Evolutionary conservation across 1,139 yeast species (phyloP), one percentile per base, ranked within the genome.

Genomic region (Blastobotrys buckinghamii): DNA sequence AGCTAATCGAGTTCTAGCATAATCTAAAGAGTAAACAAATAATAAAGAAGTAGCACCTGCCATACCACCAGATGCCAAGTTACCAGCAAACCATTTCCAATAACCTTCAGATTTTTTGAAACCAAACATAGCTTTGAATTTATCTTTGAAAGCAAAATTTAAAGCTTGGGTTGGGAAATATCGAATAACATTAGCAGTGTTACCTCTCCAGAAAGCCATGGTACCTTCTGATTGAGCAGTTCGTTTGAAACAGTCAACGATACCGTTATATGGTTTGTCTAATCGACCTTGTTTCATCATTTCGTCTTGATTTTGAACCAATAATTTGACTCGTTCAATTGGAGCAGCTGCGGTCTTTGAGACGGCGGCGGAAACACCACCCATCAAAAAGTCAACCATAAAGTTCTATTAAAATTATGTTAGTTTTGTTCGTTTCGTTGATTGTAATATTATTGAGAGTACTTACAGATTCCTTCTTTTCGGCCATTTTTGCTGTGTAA

Each of bases 291-390:
- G 86, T 77, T 82, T 82, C 72, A 82, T 68, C 88, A 82, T 82
- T 75, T 82, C 89, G 67, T 82, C 89, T 74, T 82, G 89, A 73
- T 82, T 82, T 76, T 82, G 89, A 72, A 82, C 81, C 70, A 82
- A 79, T 61, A 82, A 77, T 78, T 82, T 82, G 68, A 82, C 85
- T 72, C 89, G 80, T 77, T 82, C 89, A 65, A 82, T 82, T 72
- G 89, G 89, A 61, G 89, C 89, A 62, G 89, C 89, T 56, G 86
- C 87, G 55, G 89, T 44, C 81, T 82, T 82, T 58, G 88, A 80
- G 74, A 82, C 82, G 63, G 89, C 89, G 72, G 89, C 89, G 69
- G 89, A 81, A 58, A 82, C 84, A 79, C 89, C 88, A 69, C 87
- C 88, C 87, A 82, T 79, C 70, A 79, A 63, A 76, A 79, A 79